Evolutionary conservation across 208 protist genomes (phyloP), one percentile per base, ranked within the genome.

Genomic region (Wallacemonas sp.): DNA sequence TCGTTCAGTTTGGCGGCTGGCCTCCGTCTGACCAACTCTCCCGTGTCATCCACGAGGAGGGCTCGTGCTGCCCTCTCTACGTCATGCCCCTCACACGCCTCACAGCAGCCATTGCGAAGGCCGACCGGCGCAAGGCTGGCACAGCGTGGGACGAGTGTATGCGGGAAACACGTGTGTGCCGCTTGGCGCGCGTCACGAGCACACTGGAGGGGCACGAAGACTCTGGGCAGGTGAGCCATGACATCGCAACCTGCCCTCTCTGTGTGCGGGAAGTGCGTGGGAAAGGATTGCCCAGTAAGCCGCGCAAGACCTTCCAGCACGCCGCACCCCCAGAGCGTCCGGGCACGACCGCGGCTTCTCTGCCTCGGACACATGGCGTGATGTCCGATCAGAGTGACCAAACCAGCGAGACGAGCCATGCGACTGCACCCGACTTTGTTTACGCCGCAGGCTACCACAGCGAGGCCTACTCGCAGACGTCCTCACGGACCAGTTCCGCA

Each of bases 1-100:
- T 89, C 31, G 72, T 83, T 14, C 72, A 84, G 47, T 83, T 89
- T 34, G 82, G 82, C 8, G 82, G 82, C 1, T 83, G 77, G 76
- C 82, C 78, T 0, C 79, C 82, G 2, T 72, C 42, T 14, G 68
- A 68, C 26, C 47, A 77, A 30, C 60, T 82, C 19, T 60, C 55
- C n/a, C 60, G 71, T 1, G 69, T 77, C 31, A 68, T 79, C 0
- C 68, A 71, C 30, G 68, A 65, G 30, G 77, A 88, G 26, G 62
- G 68, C 33, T 68, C 70, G 1, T 39, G 42, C 42, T 84, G 77
- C 24, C 74, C 74, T 0, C 65, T 88, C 26, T 88, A 73, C 46
- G 31, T 75, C 30, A 51, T 88, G 49, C 65, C 66, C 0, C 51
- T 66, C 2, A 42, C 46, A 12, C 75, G 72, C 9, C 36, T 86